Percentiles rank a stretch among this genome's conserved stretches.
These are phyloP conservation scores for Colletotrichum simmondsii DNA, from an alignment of 2,329 filamentous ascomycete genomes.

Conservation along the genomic window DNA sequence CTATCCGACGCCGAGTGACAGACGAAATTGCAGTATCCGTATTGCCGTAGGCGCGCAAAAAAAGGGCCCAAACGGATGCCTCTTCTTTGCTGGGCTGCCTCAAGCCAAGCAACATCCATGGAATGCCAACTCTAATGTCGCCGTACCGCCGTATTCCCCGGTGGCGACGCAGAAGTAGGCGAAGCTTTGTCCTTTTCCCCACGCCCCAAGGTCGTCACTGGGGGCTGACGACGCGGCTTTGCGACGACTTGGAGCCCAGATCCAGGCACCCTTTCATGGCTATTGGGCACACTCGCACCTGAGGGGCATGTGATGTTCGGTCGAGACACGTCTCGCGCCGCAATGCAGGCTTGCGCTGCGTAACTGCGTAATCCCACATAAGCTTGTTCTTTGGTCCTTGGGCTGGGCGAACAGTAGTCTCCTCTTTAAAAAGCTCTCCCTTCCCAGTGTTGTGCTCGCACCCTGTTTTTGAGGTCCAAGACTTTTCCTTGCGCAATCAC, in stretches of 20 bases:
- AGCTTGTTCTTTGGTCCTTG: conserved; percentile 17
- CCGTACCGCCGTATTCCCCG: background rate
- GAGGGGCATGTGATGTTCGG: conserved; percentile 30
- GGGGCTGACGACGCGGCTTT: conserved; percentile 33
- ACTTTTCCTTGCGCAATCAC: background rate
- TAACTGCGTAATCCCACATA: conserved; percentile 31
- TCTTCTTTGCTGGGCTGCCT: conserved; percentile 1
- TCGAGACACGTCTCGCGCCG: background rate
- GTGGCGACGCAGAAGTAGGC: conserved; percentile 21
- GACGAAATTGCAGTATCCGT: conserved; percentile 18
- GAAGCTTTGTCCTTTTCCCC: conserved; percentile 25
- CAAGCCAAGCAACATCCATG: conserved; percentile 24
- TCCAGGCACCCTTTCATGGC: conserved; percentile 31
- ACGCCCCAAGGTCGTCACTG: conserved; percentile 11
- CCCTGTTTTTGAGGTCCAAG: background rate
- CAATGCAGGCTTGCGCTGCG: conserved; percentile 1
- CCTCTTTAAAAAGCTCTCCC: conserved; percentile 16
- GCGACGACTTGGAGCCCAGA: conserved; percentile 30
- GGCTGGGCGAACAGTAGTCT: background rate
- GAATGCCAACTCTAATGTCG: conserved; percentile 13
- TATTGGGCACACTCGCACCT: background rate
- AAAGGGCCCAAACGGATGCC: conserved; percentile 6
- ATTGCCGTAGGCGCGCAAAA: background rate
- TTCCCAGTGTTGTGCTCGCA: background rate
- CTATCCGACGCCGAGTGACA: conserved; percentile 24